A percentile compares a stretch with the other conserved stretches of the same genome.
phyloP scores from a whole-genome alignment of 2,329 filamentous ascomycete genomes.

The Mycosphaerella arachidis region DNA sequence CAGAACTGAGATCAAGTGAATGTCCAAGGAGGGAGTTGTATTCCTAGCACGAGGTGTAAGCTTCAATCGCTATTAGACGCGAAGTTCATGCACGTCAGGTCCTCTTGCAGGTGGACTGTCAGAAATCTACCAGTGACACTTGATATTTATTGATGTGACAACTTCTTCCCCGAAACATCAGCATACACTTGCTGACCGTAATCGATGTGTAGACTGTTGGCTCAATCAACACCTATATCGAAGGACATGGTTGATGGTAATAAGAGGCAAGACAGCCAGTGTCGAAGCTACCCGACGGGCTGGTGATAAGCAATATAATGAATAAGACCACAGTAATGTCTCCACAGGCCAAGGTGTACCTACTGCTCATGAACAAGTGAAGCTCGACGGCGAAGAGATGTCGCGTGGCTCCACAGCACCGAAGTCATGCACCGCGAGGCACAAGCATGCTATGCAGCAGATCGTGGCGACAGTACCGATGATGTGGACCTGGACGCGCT shows the following conservation, averaged over 20 bases:
- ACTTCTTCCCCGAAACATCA: too few species aligned
- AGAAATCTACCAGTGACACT: background rate
- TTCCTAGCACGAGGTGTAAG: slow-evolving; percentile 3
- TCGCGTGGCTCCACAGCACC: background rate
- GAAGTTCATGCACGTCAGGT: background rate
- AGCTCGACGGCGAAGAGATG: background rate
- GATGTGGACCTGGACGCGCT: background rate
- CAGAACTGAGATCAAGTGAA: background rate
- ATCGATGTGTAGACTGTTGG: too few species aligned
- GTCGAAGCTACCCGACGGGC: too few species aligned
- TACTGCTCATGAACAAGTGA: too few species aligned
- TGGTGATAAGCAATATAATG: too few species aligned
- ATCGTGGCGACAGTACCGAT: background rate
- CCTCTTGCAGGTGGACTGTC: background rate
- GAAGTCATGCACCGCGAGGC: background rate
- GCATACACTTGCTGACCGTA: too few species aligned
- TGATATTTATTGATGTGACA: too few species aligned
- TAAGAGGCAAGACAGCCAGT: too few species aligned
- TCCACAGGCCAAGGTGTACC: background rate
- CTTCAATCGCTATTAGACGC: background rate
- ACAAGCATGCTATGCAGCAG: background rate
- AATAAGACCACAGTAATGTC: background rate
- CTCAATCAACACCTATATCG: too few species aligned
- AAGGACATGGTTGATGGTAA: too few species aligned
- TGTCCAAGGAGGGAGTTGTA: slow-evolving; percentile 4